Percentiles rank a stretch among this genome's conserved stretches.
Conservation (phyloP, 108 stramenopile species). For the Stephanodiscus triporus region DNA sequence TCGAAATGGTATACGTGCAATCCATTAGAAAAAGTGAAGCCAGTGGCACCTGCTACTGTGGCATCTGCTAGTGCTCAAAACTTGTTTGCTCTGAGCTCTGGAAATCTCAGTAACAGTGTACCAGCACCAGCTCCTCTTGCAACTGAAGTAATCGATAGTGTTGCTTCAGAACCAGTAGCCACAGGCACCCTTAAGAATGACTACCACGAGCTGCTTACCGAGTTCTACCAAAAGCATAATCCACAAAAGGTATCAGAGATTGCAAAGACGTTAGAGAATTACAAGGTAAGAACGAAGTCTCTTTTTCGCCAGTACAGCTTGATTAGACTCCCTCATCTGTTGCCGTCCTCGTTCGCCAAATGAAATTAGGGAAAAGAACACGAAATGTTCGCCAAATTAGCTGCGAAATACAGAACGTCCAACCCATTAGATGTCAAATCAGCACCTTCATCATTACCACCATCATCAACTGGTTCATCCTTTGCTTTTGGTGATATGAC, state of each 20-base stretch:
- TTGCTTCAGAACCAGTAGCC: conserved; percentile 6
- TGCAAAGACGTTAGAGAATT: conserved; percentile 62
- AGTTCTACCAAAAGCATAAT: conserved; percentile 79
- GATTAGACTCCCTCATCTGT: background rate
- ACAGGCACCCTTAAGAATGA: conserved; percentile 30
- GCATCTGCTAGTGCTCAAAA: background rate
- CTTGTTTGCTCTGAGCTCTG: conserved; percentile 4
- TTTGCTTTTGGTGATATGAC: conserved; percentile 45
- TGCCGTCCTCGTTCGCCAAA: background rate
- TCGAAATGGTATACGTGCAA: conserved; percentile 18
- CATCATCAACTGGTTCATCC: conserved; percentile 16
- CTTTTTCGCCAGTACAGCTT: background rate
- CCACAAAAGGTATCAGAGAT: conserved; percentile 70
- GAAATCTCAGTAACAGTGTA: background rate
- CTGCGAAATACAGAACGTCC: conserved; percentile 64
- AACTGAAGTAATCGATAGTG: background rate
- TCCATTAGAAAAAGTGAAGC: conserved; percentile 22
- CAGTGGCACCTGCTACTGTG: conserved; percentile 9
- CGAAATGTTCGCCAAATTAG: conserved; percentile 71
- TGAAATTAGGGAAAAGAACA: conserved; percentile 52
- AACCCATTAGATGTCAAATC: conserved; percentile 58
- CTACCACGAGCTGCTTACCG: conserved; percentile 63
- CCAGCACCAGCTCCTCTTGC: conserved; percentile 19
- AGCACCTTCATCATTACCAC: conserved; percentile 2
- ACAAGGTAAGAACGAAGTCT: conserved; percentile 54